These are phyloP conservation scores for Salix viminalis DNA, from an alignment of 345 rosid species.

Conservation along the genomic window DNA sequence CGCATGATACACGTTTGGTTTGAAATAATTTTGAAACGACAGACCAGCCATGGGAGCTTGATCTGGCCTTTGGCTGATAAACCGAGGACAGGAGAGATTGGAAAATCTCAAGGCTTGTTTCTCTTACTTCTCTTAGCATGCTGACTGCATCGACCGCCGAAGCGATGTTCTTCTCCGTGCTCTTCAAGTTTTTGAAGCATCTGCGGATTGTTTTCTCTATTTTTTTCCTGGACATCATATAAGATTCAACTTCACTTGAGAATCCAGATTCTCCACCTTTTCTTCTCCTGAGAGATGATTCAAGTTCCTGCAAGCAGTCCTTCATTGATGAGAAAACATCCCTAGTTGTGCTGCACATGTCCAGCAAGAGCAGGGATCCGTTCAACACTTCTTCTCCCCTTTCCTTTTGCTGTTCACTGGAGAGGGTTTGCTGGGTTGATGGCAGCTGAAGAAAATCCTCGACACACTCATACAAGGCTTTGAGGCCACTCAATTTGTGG, in stretches of 20 bases:
- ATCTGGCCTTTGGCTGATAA: neutral
- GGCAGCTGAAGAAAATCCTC: conserved; percentile 2
- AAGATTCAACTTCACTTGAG: neutral
- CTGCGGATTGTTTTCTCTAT: neutral
- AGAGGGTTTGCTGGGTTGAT: neutral
- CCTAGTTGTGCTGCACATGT: neutral
- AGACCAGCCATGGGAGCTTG: neutral
- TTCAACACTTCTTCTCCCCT: conserved; percentile 1
- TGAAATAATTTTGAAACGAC: neutral
- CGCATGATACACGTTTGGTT: neutral
- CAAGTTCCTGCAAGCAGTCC: conserved; percentile 1
- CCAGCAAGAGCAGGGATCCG: conserved; percentile 8
- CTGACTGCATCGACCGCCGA: neutral
- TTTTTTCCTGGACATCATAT: neutral
- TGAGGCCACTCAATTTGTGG: conserved; percentile 1
- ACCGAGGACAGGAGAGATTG: neutral
- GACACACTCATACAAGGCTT: neutral
- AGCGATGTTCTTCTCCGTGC: neutral
- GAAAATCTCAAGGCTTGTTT: neutral
- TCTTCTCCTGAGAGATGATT: conserved; percentile 3
- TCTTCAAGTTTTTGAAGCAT: conserved; percentile 1
- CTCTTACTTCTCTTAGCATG: neutral
- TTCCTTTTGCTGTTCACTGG: neutral
- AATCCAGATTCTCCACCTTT: conserved; percentile 2
- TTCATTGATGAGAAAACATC: conserved; percentile 10